These are phyloP conservation scores for Boechera retrofracta DNA, from an alignment of 345 rosid genomes.

Conservation along the genomic window DNA sequence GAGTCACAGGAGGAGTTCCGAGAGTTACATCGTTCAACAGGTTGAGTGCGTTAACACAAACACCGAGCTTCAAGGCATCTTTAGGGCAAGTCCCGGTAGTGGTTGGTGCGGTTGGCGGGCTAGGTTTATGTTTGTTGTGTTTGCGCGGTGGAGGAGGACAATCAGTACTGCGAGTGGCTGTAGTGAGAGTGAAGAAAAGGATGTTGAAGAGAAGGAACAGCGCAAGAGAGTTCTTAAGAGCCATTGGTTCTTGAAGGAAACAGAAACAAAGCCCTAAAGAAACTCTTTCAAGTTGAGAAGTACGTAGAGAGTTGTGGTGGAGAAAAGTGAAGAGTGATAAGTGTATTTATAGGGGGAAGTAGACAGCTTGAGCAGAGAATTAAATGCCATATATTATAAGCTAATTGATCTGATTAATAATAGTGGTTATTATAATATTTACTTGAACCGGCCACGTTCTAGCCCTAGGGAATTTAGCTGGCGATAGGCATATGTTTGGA, in stretches of 20 bases:
- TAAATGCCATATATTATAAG: neutral
- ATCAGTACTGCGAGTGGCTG: slow-evolving; percentile 52
- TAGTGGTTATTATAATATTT: slow-evolving; percentile 11
- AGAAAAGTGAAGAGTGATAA: slow-evolving; percentile 21
- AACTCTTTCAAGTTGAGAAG: slow-evolving; percentile 32
- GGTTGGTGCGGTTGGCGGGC: slow-evolving; percentile 32
- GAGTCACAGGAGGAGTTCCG: slow-evolving; percentile 51
- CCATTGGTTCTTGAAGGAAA: slow-evolving; percentile 45
- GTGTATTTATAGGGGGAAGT: slow-evolving; percentile 34
- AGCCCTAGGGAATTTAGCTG: slow-evolving; percentile 40
- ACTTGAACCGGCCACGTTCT: slow-evolving; percentile 41
- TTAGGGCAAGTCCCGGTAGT: slow-evolving; percentile 46
- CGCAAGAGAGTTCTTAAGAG: slow-evolving; percentile 52
- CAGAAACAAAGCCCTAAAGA: neutral
- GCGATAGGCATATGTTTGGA: slow-evolving; percentile 30
- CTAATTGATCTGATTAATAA: slow-evolving; percentile 26
- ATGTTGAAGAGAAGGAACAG: slow-evolving; percentile 60
- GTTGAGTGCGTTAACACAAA: slow-evolving; percentile 51
- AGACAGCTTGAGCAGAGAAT: slow-evolving; percentile 8
- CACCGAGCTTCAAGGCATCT: slow-evolving; percentile 53
- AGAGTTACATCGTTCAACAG: slow-evolving; percentile 45
- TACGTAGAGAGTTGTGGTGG: slow-evolving; percentile 31
- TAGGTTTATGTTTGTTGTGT: slow-evolving; percentile 47
- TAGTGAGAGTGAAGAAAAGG: slow-evolving; percentile 55
- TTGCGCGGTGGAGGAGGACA: slow-evolving; percentile 51